These are phyloP conservation scores for Boletus sensibilis DNA, from an alignment of 768 basidiomycete species.

Conservation along the genomic window DNA sequence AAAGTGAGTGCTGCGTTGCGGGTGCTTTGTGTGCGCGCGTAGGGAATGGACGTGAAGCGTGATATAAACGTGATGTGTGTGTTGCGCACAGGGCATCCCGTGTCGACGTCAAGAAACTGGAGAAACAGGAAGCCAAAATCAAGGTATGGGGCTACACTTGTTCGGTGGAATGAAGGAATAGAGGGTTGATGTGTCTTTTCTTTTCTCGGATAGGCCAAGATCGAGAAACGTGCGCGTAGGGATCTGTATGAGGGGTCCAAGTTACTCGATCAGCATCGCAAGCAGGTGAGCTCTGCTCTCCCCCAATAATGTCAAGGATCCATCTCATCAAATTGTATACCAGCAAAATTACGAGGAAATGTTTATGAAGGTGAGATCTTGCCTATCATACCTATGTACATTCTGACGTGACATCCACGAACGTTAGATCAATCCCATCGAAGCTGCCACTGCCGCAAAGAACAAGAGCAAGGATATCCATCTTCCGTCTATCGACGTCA, in stretches of 20 bases:
- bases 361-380: slow-evolving; percentile 86
- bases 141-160: slow-evolving; percentile 45
- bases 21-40: slow-evolving; percentile 1
- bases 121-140: slow-evolving; percentile 96
- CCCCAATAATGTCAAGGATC: not conserved
- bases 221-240: slow-evolving; percentile 89
- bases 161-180: not conserved
- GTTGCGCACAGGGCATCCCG: slow-evolving; percentile 66
- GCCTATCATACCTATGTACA: not conserved
- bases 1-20: slow-evolving; percentile 54
- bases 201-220: slow-evolving; percentile 67
- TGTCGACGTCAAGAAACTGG: slow-evolving; percentile 92
- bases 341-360: slow-evolving; percentile 98
- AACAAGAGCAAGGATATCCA: slow-evolving; percentile 99
- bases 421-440: slow-evolving; percentile 84
- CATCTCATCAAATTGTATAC: not conserved
- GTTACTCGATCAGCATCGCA: slow-evolving; percentile 86
- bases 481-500: slow-evolving; percentile 92
- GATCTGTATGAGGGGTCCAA: slow-evolving; percentile 97
- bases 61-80: slow-evolving; percentile 4
- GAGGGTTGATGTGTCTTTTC: not conserved
- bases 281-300: slow-evolving; percentile 56
- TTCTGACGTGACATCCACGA: not conserved
- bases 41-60: not conserved
- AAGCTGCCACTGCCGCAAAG: slow-evolving; percentile 71